Evolutionary conservation across 2,329 filamentous ascomycete species (phyloP), one percentile per base, ranked within the genome.

Genomic region (Neurospora sp.): DNA sequence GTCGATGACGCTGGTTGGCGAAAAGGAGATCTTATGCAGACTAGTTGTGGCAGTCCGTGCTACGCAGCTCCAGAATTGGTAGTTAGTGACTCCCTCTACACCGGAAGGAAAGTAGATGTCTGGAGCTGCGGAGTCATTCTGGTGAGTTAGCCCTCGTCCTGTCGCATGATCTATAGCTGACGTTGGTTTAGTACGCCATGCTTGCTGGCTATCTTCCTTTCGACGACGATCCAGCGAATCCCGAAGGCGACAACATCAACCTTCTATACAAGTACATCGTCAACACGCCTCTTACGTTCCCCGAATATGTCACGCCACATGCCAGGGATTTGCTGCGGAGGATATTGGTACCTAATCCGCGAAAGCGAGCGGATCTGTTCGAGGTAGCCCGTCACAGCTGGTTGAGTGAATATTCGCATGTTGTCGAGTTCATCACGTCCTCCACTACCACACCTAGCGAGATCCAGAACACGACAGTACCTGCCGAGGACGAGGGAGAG

Each of bases 81-180:
- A 15, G 96, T 99, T 72, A 98, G 93, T 79, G 96, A 99, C 80
- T 97, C 94, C 17, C 83, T 99, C 8, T 99, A 99, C 81, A 99
- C 96, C 1, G 96, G 96, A 66, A 90, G 95, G 68, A 99, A 99
- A 81, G 96, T 99, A 36, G 96, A 99, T 78, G 96, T 99, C 42
- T 99, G 96, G 96, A 98, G 96, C 80, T 99, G 96, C 79, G 96
- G 96, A 81, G 96, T 99, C 46, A 99, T 99, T 77, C 80, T 99
- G 86, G 95, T 97, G 86, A 82, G 93, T 85, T 28, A 40, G 28
- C 9, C 23, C 19, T 36, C 66, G 33, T 15, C 38, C 15, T 62
- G 15, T 15, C 15, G 33, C 13, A 11, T 66, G 46, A 62, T 4
- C 52, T 3, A 33, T 33, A 33, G 23, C 72, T 75, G 69, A 75